phyloP scores from a whole-genome alignment of 208 protist genomes.

The Trypanosoma melophagium region DNA sequence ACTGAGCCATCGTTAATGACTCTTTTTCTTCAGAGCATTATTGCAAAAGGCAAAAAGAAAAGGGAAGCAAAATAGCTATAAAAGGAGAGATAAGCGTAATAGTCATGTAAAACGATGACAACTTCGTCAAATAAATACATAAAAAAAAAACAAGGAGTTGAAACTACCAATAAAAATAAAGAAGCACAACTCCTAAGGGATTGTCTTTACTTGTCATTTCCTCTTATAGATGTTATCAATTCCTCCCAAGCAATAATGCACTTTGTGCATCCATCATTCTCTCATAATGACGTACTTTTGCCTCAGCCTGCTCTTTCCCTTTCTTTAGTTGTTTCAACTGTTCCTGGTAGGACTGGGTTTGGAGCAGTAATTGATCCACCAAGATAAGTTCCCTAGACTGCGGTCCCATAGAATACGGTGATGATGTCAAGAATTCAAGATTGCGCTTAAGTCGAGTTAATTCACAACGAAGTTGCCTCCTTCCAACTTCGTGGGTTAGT shows the following conservation, averaged over 20 bases:
- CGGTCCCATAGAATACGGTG: not conserved
- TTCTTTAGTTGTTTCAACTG: not conserved
- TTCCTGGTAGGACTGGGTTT: not conserved
- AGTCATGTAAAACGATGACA: too few species aligned
- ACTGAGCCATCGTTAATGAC: constrained; percentile 67
- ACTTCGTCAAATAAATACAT: too few species aligned
- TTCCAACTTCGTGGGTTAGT: not conserved
- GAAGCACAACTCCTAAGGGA: too few species aligned
- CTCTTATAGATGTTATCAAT: too few species aligned
- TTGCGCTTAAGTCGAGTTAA: not conserved
- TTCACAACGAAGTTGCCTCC: not conserved
- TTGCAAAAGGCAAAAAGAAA: constrained; percentile 1
- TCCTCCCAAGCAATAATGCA: not conserved
- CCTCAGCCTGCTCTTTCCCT: not conserved
- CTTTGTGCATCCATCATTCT: not conserved
- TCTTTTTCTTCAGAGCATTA: not conserved
- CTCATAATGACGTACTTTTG: not conserved
- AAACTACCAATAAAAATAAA: too few species aligned
- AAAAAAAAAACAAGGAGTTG: too few species aligned
- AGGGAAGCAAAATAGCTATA: not conserved
- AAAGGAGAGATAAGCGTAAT: constrained; percentile 7
- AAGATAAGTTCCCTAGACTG: not conserved
- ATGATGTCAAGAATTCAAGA: not conserved
- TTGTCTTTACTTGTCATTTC: too few species aligned
- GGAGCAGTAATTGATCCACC: not conserved